These are phyloP conservation scores for Chenopodium berlandieri DNA, from an alignment of 148 eudicot species.

Conservation along the genomic window DNA sequence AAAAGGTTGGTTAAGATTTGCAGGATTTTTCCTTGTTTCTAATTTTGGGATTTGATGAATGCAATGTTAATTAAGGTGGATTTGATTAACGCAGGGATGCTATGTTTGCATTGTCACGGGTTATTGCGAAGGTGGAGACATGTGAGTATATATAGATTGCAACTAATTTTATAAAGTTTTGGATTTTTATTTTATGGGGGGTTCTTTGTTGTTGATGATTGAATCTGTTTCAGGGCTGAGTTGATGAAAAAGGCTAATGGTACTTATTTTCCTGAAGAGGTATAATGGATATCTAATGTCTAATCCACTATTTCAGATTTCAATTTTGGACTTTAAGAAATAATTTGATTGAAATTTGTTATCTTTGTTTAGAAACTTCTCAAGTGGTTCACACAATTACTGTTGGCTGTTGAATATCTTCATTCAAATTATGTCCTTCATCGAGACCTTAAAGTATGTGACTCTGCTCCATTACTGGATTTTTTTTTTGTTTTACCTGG, in stretches of 20 bases:
- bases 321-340: not conserved
- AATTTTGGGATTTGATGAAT: too few species aligned
- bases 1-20: conserved; percentile 56
- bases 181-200: not conserved
- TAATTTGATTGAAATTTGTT: conserved; percentile 7
- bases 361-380: conserved; percentile 59
- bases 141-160: conserved; percentile 59
- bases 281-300: conserved; percentile 22
- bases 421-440: conserved; percentile 93
- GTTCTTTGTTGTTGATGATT: conserved; percentile 8
- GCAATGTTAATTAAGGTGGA: not conserved
- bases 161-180: not conserved
- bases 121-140: conserved; percentile 98
- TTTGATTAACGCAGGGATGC: conserved; percentile 65
- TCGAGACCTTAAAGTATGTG: conserved; percentile 85
- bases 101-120: conserved; percentile 99
- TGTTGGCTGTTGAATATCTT: conserved; percentile 92
- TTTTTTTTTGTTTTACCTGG: not conserved
- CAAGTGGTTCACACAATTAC: conserved; percentile 88
- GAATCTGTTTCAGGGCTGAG: conserved; percentile 64
- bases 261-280: conserved; percentile 90
- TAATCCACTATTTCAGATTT: not conserved
- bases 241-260: conserved; percentile 85
- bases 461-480: conserved; percentile 7
- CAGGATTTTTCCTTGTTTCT: not conserved